These are phyloP conservation scores for Thermothielavioides terrestris DNA, from an alignment of 495 filamentous ascomycete species.

Conservation along the genomic window DNA sequence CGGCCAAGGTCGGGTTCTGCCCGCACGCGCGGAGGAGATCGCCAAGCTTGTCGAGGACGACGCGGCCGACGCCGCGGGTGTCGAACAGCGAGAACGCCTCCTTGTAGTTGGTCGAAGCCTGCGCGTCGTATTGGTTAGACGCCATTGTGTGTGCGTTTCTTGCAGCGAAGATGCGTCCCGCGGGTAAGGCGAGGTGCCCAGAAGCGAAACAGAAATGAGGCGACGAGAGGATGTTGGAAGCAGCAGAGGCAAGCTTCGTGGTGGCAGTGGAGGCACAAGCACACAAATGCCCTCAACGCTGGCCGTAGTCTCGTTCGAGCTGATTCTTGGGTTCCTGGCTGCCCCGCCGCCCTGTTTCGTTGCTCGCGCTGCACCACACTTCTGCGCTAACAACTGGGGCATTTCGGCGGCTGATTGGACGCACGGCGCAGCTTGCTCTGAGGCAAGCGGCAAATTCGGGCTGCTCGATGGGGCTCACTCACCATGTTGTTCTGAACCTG, in stretches of 20 bases:
- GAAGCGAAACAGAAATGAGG: too few species aligned
- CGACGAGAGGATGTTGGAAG: too few species aligned
- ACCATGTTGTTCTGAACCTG: slow-evolving; percentile 1
- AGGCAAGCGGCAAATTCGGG: background rate
- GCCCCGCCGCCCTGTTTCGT: slow-evolving; percentile 5
- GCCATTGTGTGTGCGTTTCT: slow-evolving; percentile 29
- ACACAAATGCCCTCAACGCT: too few species aligned
- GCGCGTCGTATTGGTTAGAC: slow-evolving; percentile 41
- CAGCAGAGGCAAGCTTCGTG: background rate
- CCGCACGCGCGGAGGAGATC: slow-evolving; percentile 94
- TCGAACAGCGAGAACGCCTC: slow-evolving; percentile 99
- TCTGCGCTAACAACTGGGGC: slow-evolving; percentile 18
- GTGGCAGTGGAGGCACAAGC: too few species aligned
- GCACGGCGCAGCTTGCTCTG: slow-evolving; percentile 2
- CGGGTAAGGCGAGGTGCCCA: too few species aligned
- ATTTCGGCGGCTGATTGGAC: slow-evolving; percentile 11
- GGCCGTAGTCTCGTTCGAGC: too few species aligned
- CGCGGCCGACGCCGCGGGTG: slow-evolving; percentile 90
- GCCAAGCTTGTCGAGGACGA: slow-evolving; percentile 74
- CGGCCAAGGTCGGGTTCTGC: slow-evolving; percentile 90
- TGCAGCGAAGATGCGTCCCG: too few species aligned
- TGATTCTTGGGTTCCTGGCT: slow-evolving; percentile 3
- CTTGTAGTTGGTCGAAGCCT: slow-evolving; percentile 99
- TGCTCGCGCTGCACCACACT: slow-evolving; percentile 3
- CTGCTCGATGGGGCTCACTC: background rate